A percentile compares a stretch with the other conserved stretches of the same genome.
These are phyloP conservation scores for Phytopythium delawarense DNA, from an alignment of 352 stramenopile genomes.

Conservation along the genomic window DNA sequence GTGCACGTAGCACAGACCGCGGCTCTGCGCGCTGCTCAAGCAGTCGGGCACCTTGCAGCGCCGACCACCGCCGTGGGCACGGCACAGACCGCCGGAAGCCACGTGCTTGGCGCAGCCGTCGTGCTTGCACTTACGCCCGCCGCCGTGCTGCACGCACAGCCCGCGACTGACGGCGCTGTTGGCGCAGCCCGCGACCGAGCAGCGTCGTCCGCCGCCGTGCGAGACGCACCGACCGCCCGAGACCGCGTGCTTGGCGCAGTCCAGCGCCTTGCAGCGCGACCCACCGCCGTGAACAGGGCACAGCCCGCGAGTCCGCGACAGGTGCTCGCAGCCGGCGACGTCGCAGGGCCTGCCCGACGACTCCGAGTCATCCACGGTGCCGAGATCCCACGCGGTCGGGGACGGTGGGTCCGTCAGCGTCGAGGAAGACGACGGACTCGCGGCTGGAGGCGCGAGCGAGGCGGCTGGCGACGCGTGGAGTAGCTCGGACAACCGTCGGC, in stretches of 20 bases:
- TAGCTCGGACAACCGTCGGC: neutral
- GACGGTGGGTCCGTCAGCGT: neutral
- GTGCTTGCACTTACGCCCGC: slow-evolving; percentile 67
- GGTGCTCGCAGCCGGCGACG: slow-evolving; percentile 62
- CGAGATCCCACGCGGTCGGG: neutral
- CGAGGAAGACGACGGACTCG: neutral
- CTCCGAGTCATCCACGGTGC: neutral
- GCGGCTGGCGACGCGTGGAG: neutral
- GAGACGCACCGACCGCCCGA: slow-evolving; percentile 58
- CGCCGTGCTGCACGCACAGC: slow-evolving; percentile 64
- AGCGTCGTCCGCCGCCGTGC: slow-evolving; percentile 60
- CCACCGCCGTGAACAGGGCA: slow-evolving; percentile 83
- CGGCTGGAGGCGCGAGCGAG: neutral
- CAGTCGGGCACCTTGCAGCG: slow-evolving; percentile 78
- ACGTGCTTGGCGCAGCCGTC: slow-evolving; percentile 72
- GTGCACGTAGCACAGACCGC: slow-evolving; percentile 82
- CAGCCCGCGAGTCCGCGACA: slow-evolving; percentile 69
- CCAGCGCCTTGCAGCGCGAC: slow-evolving; percentile 44
- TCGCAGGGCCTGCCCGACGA: slow-evolving; percentile 26
- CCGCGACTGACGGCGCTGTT: slow-evolving; percentile 54
- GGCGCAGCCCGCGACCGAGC: slow-evolving; percentile 22
- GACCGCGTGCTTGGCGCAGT: slow-evolving; percentile 66
- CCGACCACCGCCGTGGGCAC: slow-evolving; percentile 69
- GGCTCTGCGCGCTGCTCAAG: slow-evolving; percentile 76
- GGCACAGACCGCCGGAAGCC: slow-evolving; percentile 71